Base-by-base conservation (phyloP, 1,284 basidiomycete species). In the Ustanciosporium gigantosporum region DNA sequence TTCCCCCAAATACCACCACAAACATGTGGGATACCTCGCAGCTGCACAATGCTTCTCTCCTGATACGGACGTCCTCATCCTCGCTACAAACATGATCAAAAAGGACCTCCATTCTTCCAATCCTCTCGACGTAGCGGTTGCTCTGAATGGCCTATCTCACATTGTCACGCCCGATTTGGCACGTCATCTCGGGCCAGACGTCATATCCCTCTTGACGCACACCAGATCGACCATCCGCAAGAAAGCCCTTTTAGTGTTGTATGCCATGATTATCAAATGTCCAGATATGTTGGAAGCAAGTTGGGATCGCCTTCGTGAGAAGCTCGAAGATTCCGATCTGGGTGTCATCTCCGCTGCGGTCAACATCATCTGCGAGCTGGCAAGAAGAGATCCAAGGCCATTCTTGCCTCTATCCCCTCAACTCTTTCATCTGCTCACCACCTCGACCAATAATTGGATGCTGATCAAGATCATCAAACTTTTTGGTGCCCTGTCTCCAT, bases 391-490 rank as follows among this genome's bases (percentile, higher is more conserved):
- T 42, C 65, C 74, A 8, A 39, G 50, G 9, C 67, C 70, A 0
- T 76, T 76, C 32, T 32, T 77, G 13, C 58, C 70, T 2, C 60
- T 77, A 4, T 93, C 94, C 3, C 95, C 95, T 2, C 90, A 91
- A 70, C 81, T 98, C 38, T 99, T 98, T 78, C 88, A 89, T 66
- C 83, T 97, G n/a, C 82, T 99, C 52, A 96, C 91, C 0, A 91
- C 87, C 1, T 91, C 90, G 23, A 89, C 88, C 22, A 98, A 98
- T 79, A 99, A 98, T 75, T 99, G 95, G 95, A 94, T 97, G 89
- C 82, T 98, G 49, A 99, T 99, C 81, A 99, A 99, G 81, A 88
- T 97, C 39, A 88, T 98, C 78, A 99, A 99, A 80, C 81, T 76
- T 19, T 76, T 77, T 43, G 74, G 66, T 8, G 50, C 62, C 20